Percentiles rank a stretch among this genome's conserved stretches.
Evolutionary conservation across 73 alveolate species (phyloP).

Genomic region (Effrenium voratum): DNA sequence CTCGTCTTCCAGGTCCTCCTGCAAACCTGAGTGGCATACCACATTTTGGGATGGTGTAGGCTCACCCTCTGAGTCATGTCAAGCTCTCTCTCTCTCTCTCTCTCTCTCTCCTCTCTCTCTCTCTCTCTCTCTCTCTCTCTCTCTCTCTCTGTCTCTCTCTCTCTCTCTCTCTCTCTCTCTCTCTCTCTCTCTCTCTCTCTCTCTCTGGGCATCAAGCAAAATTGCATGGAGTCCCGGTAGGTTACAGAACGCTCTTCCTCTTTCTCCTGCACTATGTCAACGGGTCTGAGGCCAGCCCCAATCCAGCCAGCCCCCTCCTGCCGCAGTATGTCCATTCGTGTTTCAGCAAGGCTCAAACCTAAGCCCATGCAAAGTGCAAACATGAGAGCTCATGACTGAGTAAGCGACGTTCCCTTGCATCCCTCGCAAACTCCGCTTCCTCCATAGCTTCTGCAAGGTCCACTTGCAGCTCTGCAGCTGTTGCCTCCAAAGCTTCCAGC

Average conservation of each 20-base stretch:
- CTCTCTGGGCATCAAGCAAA: not conserved
- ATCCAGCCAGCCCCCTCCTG: not conserved
- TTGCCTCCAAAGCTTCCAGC: slow-evolving; percentile 31
- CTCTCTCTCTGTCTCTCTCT: not conserved
- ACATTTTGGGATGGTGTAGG: no score
- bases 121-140: not conserved
- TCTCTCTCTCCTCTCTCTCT: no score
- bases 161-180: not conserved
- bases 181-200: not conserved
- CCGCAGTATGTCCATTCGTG: slow-evolving; percentile 43
- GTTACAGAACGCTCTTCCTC: not conserved
- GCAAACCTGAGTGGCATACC: no score
- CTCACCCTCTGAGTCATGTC: no score
- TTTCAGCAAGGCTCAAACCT: slow-evolving; percentile 23
- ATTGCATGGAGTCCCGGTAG: not conserved
- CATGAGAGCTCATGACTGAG: not conserved
- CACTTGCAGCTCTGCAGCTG: not conserved
- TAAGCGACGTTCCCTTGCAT: not conserved
- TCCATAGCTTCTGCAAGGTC: not conserved
- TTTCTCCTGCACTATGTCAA: no score
- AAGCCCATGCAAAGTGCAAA: not conserved
- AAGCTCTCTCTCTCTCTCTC: no score
- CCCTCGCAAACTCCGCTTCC: slow-evolving; percentile 29
- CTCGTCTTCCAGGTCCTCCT: no score
- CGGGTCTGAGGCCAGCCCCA: no score